phyloP scores from a whole-genome alignment of 371 early-diverging fungal species.

The Actinomucor elegans region DNA sequence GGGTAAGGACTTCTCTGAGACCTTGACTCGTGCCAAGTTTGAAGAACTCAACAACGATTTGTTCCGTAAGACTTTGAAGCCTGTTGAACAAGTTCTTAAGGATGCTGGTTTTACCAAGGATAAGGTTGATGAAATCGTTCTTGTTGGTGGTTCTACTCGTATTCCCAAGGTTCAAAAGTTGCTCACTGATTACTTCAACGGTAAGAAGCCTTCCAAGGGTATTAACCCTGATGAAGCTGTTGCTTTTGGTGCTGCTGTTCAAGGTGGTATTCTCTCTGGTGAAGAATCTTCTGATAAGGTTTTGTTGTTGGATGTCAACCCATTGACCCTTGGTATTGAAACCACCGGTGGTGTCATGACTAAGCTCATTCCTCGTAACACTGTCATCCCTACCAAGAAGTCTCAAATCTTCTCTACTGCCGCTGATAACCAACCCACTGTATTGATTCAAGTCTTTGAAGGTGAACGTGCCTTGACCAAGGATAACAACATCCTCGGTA shows the following conservation, averaged over 20 bases:
- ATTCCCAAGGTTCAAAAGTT: constrained; percentile 97
- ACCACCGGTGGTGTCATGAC: constrained; percentile 97
- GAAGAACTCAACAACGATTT: constrained; percentile 90
- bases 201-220: constrained; percentile 89
- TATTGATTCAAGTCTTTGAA: constrained; percentile 97
- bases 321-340: constrained; percentile 97
- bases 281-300: constrained; percentile 79
- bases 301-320: constrained; percentile 96
- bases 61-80: constrained; percentile 94
- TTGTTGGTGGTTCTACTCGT: constrained; percentile 99
- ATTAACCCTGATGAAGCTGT: constrained; percentile 99
- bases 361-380: constrained; percentile 95
- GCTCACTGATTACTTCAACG: constrained; percentile 90
- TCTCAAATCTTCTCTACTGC: constrained; percentile 98
- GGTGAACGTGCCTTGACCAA: constrained; percentile 96
- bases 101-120: constrained; percentile 90
- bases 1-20: constrained; percentile 97
- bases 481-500: constrained; percentile 97
- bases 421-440: constrained; percentile 97
- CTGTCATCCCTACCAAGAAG: constrained; percentile 98
- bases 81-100: constrained; percentile 96
- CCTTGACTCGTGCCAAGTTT: constrained; percentile 94
- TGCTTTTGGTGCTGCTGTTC: constrained; percentile 95
- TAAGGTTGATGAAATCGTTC: constrained; percentile 96
- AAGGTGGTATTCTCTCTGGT: constrained; percentile 95